phyloP scores from a whole-genome alignment of 768 basidiomycete genomes.

The Pleurotus tuber-regium region DNA sequence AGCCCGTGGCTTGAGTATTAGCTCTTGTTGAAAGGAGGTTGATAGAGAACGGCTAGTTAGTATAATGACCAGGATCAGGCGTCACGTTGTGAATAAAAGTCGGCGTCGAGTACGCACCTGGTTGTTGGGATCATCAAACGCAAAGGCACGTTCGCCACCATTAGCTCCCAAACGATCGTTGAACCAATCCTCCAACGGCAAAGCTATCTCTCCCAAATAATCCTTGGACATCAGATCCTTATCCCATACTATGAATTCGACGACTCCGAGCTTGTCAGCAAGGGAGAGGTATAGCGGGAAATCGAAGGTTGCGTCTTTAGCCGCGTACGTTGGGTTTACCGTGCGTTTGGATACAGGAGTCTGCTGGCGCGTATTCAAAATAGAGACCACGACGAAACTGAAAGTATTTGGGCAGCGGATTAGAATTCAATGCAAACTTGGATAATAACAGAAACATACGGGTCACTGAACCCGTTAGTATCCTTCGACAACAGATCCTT shows the following conservation, averaged over 20 bases:
- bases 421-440: neutral
- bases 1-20: constrained; percentile 37
- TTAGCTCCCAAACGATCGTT: constrained; percentile 16
- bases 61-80: constrained; percentile 8
- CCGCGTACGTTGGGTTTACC: constrained; percentile 59
- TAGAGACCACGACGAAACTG: constrained; percentile 70
- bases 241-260: constrained; percentile 93
- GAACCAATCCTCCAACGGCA: constrained; percentile 87
- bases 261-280: constrained; percentile 64
- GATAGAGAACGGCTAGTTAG: constrained; percentile 35
- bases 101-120: constrained; percentile 58
- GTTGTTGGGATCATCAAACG: constrained; percentile 64
- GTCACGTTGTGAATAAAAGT: too few relatives aligned
- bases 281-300: constrained; percentile 81
- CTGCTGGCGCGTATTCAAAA: constrained; percentile 55
- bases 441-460: constrained; percentile 44
- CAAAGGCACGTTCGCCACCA: constrained; percentile 38
- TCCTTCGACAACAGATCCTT: constrained; percentile 61
- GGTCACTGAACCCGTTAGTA: constrained; percentile 70
- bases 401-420: neutral
- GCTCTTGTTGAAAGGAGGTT: constrained; percentile 40
- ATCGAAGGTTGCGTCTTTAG: constrained; percentile 83
- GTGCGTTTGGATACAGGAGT: constrained; percentile 78
- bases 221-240: constrained; percentile 89
- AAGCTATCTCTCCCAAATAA: constrained; percentile 84